Conservation (phyloP, 495 filamentous ascomycete species). For the Cairneyella variabilis region DNA sequence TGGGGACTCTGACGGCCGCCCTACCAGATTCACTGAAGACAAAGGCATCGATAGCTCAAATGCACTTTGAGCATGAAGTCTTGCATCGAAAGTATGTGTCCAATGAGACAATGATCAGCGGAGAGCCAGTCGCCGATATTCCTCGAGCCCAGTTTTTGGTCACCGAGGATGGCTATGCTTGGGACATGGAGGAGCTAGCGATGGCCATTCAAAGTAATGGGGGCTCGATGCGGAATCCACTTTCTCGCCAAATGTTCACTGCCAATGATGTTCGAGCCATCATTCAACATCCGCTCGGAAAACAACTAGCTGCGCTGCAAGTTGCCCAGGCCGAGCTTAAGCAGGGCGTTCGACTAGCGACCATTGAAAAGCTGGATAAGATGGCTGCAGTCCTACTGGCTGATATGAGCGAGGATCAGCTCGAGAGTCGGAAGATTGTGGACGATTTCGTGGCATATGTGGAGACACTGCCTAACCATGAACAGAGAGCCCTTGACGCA, state of each 20-base stretch:
- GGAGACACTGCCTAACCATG: constrained; percentile 30
- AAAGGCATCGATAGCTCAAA: constrained; percentile 11
- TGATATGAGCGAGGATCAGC: constrained; percentile 25
- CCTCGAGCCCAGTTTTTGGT: constrained; percentile 23
- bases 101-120: constrained; percentile 30
- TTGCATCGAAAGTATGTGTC: constrained; percentile 28
- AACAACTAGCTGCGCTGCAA: constrained; percentile 21
- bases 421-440: constrained; percentile 26
- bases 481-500: constrained; percentile 31
- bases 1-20: not conserved
- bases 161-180: constrained; percentile 36
- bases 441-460: constrained; percentile 34
- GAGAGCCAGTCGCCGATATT: constrained; percentile 23
- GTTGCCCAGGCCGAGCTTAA: constrained; percentile 30
- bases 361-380: constrained; percentile 30
- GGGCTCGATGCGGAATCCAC: constrained; percentile 32
- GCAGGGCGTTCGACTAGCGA: constrained; percentile 30
- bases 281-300: constrained; percentile 29
- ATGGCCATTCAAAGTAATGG: constrained; percentile 17
- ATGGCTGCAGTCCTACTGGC: constrained; percentile 27
- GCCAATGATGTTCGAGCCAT: constrained; percentile 27
- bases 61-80: constrained; percentile 28
- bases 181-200: constrained; percentile 37
- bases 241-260: constrained; percentile 30
- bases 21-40: not conserved